phyloP scores from a whole-genome alignment of 2,329 filamentous ascomycete genomes.

The Beauveria sp. region DNA sequence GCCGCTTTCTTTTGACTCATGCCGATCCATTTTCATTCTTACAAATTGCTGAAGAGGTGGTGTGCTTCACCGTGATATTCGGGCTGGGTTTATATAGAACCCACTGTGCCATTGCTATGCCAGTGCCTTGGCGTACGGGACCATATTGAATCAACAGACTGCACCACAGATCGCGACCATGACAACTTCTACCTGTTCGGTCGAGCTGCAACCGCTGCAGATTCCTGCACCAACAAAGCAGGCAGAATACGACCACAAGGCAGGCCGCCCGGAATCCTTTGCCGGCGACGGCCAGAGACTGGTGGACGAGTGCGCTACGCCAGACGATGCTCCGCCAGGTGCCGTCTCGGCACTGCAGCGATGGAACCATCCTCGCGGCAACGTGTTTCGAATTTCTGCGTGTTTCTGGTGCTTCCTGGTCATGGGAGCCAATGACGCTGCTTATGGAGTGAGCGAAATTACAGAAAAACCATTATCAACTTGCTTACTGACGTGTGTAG shows the following conservation, averaged over 20 bases:
- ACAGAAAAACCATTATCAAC: background rate
- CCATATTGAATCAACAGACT: background rate
- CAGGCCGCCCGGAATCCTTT: background rate
- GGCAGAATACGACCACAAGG: background rate
- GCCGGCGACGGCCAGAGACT: background rate
- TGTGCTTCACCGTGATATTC: no score
- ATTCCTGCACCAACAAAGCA: background rate
- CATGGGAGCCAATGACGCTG: slow-evolving; percentile 51
- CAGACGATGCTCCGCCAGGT: background rate
- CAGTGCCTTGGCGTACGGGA: background rate
- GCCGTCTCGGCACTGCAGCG: slow-evolving; percentile 21
- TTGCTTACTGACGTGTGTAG: slow-evolving; percentile 20
- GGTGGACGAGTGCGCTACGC: slow-evolving; percentile 4
- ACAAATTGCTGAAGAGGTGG: background rate
- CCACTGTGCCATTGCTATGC: background rate
- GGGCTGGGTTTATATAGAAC: background rate
- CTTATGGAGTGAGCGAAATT: slow-evolving; percentile 43
- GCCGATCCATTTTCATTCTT: background rate
- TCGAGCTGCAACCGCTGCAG: slow-evolving; percentile 8
- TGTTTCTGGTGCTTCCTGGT: slow-evolving; percentile 52
- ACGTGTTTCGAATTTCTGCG: slow-evolving; percentile 40
- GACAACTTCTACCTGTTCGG: background rate
- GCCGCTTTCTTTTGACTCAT: background rate
- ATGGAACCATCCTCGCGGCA: slow-evolving; percentile 43
- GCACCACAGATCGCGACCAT: background rate